phyloP scores from a whole-genome alignment of 768 basidiomycete species.

The Tylopilus rubrobrunneus region DNA sequence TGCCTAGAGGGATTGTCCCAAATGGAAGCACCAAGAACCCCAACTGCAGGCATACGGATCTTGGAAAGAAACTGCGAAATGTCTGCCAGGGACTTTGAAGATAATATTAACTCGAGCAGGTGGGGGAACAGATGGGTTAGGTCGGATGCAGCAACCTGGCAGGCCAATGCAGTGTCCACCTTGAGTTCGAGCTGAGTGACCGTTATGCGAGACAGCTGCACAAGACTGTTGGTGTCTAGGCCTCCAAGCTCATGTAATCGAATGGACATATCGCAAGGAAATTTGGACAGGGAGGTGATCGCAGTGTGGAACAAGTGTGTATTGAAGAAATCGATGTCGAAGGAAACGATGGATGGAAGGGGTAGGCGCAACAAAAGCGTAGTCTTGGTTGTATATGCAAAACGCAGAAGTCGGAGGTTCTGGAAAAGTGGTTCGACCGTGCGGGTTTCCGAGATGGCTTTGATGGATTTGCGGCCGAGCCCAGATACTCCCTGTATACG shows the following conservation, averaged over 20 bases:
- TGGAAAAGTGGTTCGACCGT: background rate
- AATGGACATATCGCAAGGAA: background rate
- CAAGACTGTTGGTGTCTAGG: background rate
- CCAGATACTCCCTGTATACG: background rate
- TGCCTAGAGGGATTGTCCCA: background rate
- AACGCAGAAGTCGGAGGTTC: background rate
- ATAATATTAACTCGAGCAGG: background rate
- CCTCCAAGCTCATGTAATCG: background rate
- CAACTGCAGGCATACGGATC: background rate
- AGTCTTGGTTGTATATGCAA: too few relatives aligned
- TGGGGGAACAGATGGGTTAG: background rate
- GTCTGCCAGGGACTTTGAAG: background rate
- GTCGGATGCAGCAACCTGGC: background rate
- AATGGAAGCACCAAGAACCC: rapidly evolving
- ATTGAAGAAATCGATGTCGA: background rate
- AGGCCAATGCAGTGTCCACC: too few relatives aligned
- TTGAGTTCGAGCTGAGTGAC: background rate
- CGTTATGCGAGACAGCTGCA: background rate
- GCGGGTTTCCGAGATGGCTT: background rate
- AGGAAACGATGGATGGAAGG: background rate
- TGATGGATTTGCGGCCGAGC: background rate
- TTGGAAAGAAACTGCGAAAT: background rate
- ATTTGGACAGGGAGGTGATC: background rate
- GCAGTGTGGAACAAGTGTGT: background rate
- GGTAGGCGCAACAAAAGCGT: background rate